Conservation (phyloP, 345 rosid species). For the Salix suchowensis region DNA sequence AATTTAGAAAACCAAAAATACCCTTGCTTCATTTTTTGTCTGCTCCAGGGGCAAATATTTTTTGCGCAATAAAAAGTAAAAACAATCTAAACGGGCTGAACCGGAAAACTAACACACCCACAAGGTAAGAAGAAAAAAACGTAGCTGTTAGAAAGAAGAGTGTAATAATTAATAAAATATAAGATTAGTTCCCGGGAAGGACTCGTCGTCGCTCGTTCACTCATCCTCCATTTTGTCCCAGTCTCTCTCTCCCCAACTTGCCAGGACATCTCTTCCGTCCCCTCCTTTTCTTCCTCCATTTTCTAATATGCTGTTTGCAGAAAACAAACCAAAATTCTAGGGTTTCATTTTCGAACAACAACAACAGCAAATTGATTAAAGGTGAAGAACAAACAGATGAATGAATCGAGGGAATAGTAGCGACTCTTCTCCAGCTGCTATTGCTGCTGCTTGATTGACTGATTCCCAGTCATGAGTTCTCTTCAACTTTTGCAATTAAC, state of each 20-base stretch:
- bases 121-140: too few species aligned
- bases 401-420: not conserved
- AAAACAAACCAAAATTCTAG: not conserved
- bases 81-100: not conserved
- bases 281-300: not conserved
- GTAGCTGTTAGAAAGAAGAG: too few species aligned
- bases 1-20: too few species aligned
- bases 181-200: not conserved
- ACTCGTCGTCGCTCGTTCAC: not conserved
- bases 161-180: not conserved
- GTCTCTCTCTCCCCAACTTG: not conserved
- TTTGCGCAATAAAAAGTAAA: not conserved
- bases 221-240: not conserved
- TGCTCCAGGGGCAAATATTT: too few species aligned
- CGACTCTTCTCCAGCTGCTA: constrained; percentile 7
- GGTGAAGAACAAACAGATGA: not conserved
- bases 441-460: not conserved
- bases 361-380: not conserved
- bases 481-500: constrained; percentile 86
- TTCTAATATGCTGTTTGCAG: not conserved
- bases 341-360: not conserved
- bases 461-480: constrained; percentile 57
- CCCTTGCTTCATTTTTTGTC: too few species aligned
- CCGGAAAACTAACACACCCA: too few species aligned
- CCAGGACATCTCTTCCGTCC: not conserved